Evolutionary conservation across 768 basidiomycete genomes (phyloP).

Genomic region (Chlorophyllum brunneum): DNA sequence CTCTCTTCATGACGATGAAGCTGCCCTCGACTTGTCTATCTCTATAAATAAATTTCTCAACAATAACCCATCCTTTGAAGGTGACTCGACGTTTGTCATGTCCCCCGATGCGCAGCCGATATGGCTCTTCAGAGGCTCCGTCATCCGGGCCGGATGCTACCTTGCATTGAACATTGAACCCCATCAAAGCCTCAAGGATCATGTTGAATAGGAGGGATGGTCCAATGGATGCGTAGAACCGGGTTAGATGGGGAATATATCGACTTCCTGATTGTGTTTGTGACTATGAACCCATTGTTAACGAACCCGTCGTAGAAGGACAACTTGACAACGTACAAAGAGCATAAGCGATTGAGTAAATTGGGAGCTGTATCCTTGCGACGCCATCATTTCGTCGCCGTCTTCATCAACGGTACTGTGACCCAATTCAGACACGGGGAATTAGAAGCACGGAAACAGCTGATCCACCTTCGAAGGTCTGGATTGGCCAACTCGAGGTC

Average conservation of each 20-base stretch:
- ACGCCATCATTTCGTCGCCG: conserved; percentile 57
- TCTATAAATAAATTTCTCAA: conserved; percentile 50
- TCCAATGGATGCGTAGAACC: conserved; percentile 67
- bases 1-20: conserved; percentile 68
- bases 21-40: conserved; percentile 47
- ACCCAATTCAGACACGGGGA: background rate
- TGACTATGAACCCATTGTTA: conserved; percentile 43
- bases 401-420: conserved; percentile 42
- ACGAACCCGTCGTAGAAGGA: background rate
- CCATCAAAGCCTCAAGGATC: conserved; percentile 50
- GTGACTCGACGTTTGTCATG: conserved; percentile 58
- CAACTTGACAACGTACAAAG: conserved; percentile 55
- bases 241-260: conserved; percentile 73
- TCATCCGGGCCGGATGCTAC: conserved; percentile 8
- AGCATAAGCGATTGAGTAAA: conserved; percentile 80
- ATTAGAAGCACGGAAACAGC: background rate
- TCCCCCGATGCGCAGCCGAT: conserved; percentile 61
- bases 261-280: conserved; percentile 75
- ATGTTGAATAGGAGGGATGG: conserved; percentile 50
- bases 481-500: conserved; percentile 75
- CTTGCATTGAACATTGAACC: conserved; percentile 48
- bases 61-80: conserved; percentile 73
- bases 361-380: conserved; percentile 55
- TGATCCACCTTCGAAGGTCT: conserved; percentile 28
- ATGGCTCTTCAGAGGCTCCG: background rate